phyloP scores from a whole-genome alignment of 2,329 filamentous ascomycete species.

The Parasarocladium wereldwijsianum region DNA sequence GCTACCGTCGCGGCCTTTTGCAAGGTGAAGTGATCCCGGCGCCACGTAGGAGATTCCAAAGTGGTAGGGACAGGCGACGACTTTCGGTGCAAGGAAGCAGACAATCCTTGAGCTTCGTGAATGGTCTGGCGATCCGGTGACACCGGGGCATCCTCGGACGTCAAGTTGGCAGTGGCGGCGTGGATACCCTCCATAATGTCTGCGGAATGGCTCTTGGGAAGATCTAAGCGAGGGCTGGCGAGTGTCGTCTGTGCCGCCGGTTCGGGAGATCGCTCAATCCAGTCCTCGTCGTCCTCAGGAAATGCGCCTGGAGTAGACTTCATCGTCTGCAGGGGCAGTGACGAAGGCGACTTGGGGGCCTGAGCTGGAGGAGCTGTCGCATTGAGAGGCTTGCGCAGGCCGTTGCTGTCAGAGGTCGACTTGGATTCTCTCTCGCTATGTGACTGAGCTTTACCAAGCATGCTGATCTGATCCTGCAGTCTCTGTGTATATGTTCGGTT shows the following conservation, averaged over 20 bases:
- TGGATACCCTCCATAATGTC: slow-evolving; percentile 45
- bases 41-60: slow-evolving; percentile 6
- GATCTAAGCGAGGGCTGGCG: slow-evolving; percentile 25
- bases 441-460: slow-evolving; percentile 44
- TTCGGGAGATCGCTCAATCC: slow-evolving; percentile 40
- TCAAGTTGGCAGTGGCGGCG: slow-evolving; percentile 19
- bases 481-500: slow-evolving; percentile 89
- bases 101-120: background rate
- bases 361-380: slow-evolving; percentile 12
- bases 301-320: slow-evolving; percentile 44
- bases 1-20: slow-evolving; percentile 50
- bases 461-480: slow-evolving; percentile 82
- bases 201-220: slow-evolving; percentile 45
- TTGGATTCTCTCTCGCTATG: slow-evolving; percentile 32
- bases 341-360: slow-evolving; percentile 15
- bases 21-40: slow-evolving; percentile 16
- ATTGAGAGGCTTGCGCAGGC: slow-evolving; percentile 13
- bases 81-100: background rate
- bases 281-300: slow-evolving; percentile 46
- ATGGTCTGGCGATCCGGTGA: slow-evolving; percentile 5
- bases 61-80: slow-evolving; percentile 21
- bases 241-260: slow-evolving; percentile 10
- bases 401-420: slow-evolving; percentile 24
- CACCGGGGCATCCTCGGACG: slow-evolving; percentile 29
- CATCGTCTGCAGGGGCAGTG: slow-evolving; percentile 13